Base-by-base conservation (phyloP, 2,329 filamentous ascomycete genomes). In the Fusarium tjaetaba region DNA sequence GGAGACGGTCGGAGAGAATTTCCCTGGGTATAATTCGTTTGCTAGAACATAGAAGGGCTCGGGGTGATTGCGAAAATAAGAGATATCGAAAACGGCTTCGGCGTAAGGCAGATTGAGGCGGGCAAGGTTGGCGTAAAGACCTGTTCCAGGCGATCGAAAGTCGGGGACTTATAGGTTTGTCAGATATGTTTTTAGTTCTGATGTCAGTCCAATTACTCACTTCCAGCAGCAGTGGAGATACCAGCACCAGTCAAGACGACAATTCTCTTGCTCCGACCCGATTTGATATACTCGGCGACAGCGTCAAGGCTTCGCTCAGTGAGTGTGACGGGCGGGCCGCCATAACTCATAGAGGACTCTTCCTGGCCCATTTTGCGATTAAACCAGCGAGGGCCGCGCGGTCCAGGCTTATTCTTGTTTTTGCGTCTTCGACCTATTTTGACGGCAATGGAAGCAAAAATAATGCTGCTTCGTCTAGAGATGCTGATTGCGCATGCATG, bases 81-180 rank as follows among this genome's bases (percentile, higher is more conserved):
- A 86, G 73, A 99, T 96, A 79, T 97, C 95, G 83, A 99, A 98
- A 49, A 98, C 94, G 39, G 94, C 95, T 84, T 98, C 95, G 28
- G 96, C 92, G 78, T 96, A 92, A 1, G 95, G 95, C 0, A 99
- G 88, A 68, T 97, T 91, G 38, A 98, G 88, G 59, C 93, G 90
- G 28, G 93, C 93, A 24, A 99, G 91, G 79, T 98, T 98, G 77
- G 94, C 92, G 82, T 99, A 99, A 16, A 99, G 89, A 7, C 96
- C 96, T 0, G 96, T 98, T 65, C 94, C 93, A 71, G 96, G 95
- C 4, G 95, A 97, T 73, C 96, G 89, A 82, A 98, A 99, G 83
- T 99, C 96, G 71, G 96, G 96, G 71, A 99, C 96, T 83, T 85
- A 84, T 4, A 45, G 5, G 20, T 26, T 60, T 30, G 45, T 76